Percentiles rank a stretch among this genome's conserved stretches.
phyloP scores from a whole-genome alignment of 1,284 basidiomycete genomes.

The Cryptococcus amylolentus region DNA sequence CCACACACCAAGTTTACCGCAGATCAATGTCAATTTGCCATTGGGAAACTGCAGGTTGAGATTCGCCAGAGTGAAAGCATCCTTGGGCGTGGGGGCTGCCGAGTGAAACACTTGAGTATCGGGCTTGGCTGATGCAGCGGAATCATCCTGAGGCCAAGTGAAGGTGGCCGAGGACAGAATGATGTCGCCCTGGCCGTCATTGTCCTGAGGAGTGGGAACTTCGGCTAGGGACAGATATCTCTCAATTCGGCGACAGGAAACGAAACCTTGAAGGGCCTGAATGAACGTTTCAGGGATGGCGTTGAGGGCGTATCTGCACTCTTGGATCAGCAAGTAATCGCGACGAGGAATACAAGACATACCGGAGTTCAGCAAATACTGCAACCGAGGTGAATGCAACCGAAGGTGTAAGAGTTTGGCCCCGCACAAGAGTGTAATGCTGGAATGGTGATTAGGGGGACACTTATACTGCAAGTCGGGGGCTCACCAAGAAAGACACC shows the following conservation, averaged over 20 bases:
- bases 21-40: constrained; percentile 73
- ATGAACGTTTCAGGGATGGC: constrained; percentile 82
- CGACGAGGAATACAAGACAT: not conserved
- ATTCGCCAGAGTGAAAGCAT: constrained; percentile 77
- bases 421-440: constrained; percentile 64
- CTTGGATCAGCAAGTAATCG: not conserved
- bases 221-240: constrained; percentile 75
- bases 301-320: constrained; percentile 56
- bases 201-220: constrained; percentile 59
- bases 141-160: constrained; percentile 77
- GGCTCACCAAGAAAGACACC: constrained; percentile 42
- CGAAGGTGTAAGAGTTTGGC: constrained; percentile 70
- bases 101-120: constrained; percentile 41
- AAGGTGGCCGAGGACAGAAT: constrained; percentile 76
- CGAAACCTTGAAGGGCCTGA: constrained; percentile 73
- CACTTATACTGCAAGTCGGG: not conserved
- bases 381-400: constrained; percentile 69
- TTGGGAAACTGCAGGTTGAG: constrained; percentile 72
- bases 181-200: constrained; percentile 57
- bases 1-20: constrained; percentile 56
- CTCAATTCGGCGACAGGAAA: constrained; percentile 85
- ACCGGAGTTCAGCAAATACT: constrained; percentile 79
- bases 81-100: constrained; percentile 64
- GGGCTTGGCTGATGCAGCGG: not conserved
- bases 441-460: constrained; percentile 36